Base-by-base conservation (phyloP, 169 alveolate genomes). In the Eimeria maxima region DNA sequence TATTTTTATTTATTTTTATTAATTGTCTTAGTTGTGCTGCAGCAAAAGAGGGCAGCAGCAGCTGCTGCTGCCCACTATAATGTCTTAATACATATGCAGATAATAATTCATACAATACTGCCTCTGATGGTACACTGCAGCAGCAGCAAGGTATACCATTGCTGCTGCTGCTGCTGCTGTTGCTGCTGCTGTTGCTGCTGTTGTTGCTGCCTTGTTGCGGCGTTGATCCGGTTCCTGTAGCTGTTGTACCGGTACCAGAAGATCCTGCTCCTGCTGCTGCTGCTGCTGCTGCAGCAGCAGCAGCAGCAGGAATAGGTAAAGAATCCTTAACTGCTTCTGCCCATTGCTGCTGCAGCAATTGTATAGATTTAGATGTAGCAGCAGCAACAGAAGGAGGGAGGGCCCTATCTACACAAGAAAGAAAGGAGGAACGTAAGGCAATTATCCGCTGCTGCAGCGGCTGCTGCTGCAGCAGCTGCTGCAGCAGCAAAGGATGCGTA, bases 1-100 rank as follows among this genome's bases (percentile, higher is more conserved):
- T 55, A 24, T 20, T 29, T 65, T 2, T 29, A 50, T 50, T 33
- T 45, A 90, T 69, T 24, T 92, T 86, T 60, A 92, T 33, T 16
- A 92, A 71, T 27, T 92, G 92, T 27, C 88, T 67, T 29, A 92
- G 84, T 29, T 76, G 88, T 38, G 92, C 42, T 24, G 96, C 91
- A 55, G 50, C 89, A 24, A 92, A 63, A 29, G 84, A 57, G n/a
- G 83, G 92, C 67, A 57, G 76, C 50, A 92, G 92, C 53, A 92
- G 96, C 92, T 92, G 96, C 71, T 92, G 96, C 96, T 92, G 96
- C 87, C 74, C 74, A 60, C 88, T 92, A 86, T 76, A 74, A 27
- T 92, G 87, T 67, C 96, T 81, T 84, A 92, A 45, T 29, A 92
- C 81, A 44, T 78, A 92, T 14, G 89, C 96, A 1, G 92, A 78